phyloP scores from a whole-genome alignment of 495 filamentous ascomycete species.

The Annulohypoxylon stygium region DNA sequence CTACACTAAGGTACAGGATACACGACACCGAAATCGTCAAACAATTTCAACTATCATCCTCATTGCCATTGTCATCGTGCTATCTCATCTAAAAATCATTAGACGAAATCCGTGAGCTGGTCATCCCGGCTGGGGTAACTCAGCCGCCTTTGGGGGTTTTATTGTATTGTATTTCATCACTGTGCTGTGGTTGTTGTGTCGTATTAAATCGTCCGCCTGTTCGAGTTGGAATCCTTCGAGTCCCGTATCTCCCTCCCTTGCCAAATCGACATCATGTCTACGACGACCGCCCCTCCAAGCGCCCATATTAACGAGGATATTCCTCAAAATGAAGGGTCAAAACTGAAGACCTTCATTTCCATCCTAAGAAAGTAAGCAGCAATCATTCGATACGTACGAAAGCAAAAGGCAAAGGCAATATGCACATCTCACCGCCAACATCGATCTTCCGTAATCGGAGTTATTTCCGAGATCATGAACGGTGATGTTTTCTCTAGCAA shows the following conservation, averaged over 20 bases:
- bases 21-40: conserved; percentile 8
- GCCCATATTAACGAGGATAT: conserved; percentile 66
- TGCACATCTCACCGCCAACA: conserved; percentile 42
- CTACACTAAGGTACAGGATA: conserved; percentile 1
- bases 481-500: conserved; percentile 6
- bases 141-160: conserved; percentile 25
- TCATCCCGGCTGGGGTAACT: conserved; percentile 37
- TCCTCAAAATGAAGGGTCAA: conserved; percentile 80
- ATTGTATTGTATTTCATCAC: background rate
- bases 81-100: conserved; percentile 21
- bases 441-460: conserved; percentile 36
- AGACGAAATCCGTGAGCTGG: conserved; percentile 22
- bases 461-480: conserved; percentile 18
- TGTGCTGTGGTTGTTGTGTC: background rate
- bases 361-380: conserved; percentile 80
- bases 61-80: conserved; percentile 24
- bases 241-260: background rate
- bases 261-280: conserved; percentile 43
- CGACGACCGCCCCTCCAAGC: conserved; percentile 35
- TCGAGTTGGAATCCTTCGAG: conserved; percentile 10
- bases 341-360: conserved; percentile 84
- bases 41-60: background rate
- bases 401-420: conserved; percentile 3
- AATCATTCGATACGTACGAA: background rate
- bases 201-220: background rate